Evolutionary conservation across 441 rosid genomes (phyloP), one percentile per base, ranked within the genome.

Genomic region (Gossypium trilobum): DNA sequence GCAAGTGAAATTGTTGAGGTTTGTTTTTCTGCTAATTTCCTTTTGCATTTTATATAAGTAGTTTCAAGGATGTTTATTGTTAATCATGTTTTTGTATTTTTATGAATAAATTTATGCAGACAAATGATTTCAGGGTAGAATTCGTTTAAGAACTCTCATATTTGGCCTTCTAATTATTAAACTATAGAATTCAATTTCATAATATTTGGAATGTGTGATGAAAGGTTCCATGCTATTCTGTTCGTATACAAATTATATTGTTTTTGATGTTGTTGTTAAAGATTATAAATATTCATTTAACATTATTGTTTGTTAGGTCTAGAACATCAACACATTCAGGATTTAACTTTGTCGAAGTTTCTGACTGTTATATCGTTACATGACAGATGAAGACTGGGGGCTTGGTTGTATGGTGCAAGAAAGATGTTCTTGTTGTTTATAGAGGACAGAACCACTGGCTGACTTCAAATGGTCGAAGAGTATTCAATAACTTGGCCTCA

Each of bases 1-100:
- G 96, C 96, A 63, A 90, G 85, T 76, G 96, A 90, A 78, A 89
- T 90, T 77, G 17, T 85, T 5, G 93, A 92, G 97, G 97, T 92
- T 75, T 76, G 77, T 44, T 20, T 33, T 64, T 64, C 69, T 64
- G 31, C 11, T 64, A 1, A 19, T 16, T 54, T 81, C 65, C 65
- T 36, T 67, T 59, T 65, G 46, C 17, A 60, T 20, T 44, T 36
- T 13, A 29, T 19, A 10, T 9, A 10, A 55, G 19, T 42, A 39
- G 52, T 2, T 64, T 20, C 19, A 11, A 19, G 19, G 69, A 20
- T 65, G 31, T 22, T 44, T 13, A n/a, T 44, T 65, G 52, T 64
- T 65, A 31, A 13, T 65, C 54, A 22, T 22, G n/a, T 65, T 20
- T 20, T 44, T 44, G n/a, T 23, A 65, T 33, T 33, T 23, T 48